Base-by-base conservation (phyloP, 2,329 filamentous ascomycete genomes). In the Calcarisporium arbuscula region DNA sequence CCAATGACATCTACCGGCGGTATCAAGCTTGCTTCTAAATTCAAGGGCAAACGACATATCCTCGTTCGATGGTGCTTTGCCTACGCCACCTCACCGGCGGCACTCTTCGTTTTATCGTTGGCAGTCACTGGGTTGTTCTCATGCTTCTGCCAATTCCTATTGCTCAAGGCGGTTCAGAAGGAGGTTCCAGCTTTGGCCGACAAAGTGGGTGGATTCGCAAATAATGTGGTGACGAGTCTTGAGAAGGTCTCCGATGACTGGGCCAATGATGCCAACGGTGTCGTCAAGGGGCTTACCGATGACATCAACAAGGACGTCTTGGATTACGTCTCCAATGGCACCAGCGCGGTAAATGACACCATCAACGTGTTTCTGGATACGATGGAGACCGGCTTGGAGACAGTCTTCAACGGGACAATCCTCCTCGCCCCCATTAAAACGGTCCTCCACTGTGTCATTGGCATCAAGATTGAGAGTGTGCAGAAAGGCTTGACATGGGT, bases 401-500 rank as follows among this genome's bases (percentile, higher is more conserved):
- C 64, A 0, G 85, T 83, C 4, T 95, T 96, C 55, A 85, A 86
- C 32, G 80, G 78, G 30, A 95, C 90, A 0, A 63, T 89, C 27
- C 79, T 95, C 28, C 74, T 87, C 45, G 75, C 81, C 19, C 85
- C 88, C 0, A 80, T 95, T 50, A 70, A 78, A 50, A 82, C 85
- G 28, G 77, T 95, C 21, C 72, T 95, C 43, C 75, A 85, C 53
- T 96, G 92, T 53, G 70, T 96, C n/a, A 77, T 96, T 44, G 78
- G 82, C 7, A 70, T 94, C 52, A 96, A 96, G 66, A 72, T 96
- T 43, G 78, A 85, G 46, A 75, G 80, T 16, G 77, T 98, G 45
- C 78, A 96, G 57, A 82, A 84, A 52, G 92, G 84, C 10, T 70
- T 96, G n/a, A 94, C 85, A 1, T 98, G 90, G 90, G 84, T 95